phyloP scores from a whole-genome alignment of 257 asterid species.

The Solanum microdontum region DNA sequence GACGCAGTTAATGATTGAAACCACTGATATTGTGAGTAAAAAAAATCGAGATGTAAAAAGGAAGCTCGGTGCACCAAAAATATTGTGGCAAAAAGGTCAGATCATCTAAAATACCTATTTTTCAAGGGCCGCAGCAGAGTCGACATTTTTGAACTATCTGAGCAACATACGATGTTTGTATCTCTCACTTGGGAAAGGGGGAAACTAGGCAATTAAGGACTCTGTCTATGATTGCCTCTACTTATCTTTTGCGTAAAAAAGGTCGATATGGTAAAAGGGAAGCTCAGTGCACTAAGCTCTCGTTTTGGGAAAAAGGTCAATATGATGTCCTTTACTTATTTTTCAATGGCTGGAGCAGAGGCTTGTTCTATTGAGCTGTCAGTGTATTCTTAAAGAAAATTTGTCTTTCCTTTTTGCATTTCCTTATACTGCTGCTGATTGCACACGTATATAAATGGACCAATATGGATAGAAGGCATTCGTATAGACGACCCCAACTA shows the following conservation, averaged over 20 bases:
- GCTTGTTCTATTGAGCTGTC: neutral
- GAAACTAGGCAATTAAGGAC: neutral
- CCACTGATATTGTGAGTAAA: too few species aligned
- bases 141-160: fast-evolving
- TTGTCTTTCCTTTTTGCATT: neutral
- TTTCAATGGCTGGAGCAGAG: neutral
- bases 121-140: too few species aligned
- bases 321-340: neutral
- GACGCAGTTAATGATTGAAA: too few species aligned
- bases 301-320: neutral
- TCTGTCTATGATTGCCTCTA: neutral
- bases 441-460: neutral
- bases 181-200: neutral
- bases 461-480: neutral
- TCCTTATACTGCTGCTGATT: neutral
- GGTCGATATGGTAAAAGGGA: neutral
- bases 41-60: too few species aligned
- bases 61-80: too few species aligned
- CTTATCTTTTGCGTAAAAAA: neutral
- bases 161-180: neutral
- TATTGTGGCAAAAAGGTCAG: too few species aligned
- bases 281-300: neutral
- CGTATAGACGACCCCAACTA: neutral
- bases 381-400: neutral
- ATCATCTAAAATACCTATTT: too few species aligned